These are phyloP conservation scores for Citrus medica DNA, from an alignment of 345 rosid genomes.

Conservation along the genomic window DNA sequence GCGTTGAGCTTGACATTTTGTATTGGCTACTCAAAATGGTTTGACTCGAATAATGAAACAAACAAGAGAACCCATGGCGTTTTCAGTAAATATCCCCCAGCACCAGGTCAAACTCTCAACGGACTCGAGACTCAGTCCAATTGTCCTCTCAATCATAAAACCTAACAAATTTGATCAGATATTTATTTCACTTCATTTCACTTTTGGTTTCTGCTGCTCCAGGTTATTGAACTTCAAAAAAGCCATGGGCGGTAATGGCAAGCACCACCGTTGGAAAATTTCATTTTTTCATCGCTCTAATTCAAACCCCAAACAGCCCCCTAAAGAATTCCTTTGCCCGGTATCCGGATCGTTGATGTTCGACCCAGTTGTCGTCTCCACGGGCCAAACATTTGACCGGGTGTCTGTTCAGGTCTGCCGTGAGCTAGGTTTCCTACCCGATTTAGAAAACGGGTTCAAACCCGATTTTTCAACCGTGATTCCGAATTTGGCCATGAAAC, in stretches of 20 bases:
- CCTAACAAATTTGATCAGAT: neutral
- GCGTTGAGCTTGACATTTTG: neutral
- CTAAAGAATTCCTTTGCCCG: constrained; percentile 69
- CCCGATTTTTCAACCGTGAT: constrained; percentile 64
- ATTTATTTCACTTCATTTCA: neutral
- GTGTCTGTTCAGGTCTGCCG: constrained; percentile 61
- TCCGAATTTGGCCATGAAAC: constrained; percentile 66
- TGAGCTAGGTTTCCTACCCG: constrained; percentile 44
- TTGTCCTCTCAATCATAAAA: too few species aligned
- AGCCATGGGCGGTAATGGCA: constrained; percentile 62
- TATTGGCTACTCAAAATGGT: neutral
- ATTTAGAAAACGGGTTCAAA: constrained; percentile 38
- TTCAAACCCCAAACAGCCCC: constrained; percentile 35
- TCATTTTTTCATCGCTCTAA: constrained; percentile 43
- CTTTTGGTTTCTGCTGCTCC: neutral
- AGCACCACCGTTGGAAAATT: constrained; percentile 54
- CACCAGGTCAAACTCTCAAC: neutral
- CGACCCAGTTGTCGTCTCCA: constrained; percentile 80
- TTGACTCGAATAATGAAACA: neutral
- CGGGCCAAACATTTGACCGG: constrained; percentile 87
- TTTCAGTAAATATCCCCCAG: neutral
- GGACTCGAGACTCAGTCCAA: constrained; percentile 5
- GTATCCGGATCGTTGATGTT: constrained; percentile 61
- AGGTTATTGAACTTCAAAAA: neutral
- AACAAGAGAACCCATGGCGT: neutral